Base-by-base conservation (phyloP, 148 eudicot species). In the Amaranthus hypochondriacus region DNA sequence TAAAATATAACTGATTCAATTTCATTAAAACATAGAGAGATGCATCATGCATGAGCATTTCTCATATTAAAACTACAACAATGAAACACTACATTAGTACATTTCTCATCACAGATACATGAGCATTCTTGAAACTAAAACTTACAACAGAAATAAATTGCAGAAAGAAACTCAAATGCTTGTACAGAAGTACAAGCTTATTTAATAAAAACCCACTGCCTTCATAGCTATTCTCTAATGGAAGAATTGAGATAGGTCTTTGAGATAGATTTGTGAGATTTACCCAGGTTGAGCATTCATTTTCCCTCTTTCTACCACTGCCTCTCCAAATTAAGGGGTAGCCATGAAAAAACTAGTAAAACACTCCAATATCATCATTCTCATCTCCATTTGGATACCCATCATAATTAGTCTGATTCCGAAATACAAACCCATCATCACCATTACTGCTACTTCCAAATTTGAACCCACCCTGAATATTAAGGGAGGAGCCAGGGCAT, bases 391-490 rank as follows among this genome's bases (percentile, higher is more conserved):
- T 28, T 28, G 39, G 39, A 28, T 14, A 1, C 15, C 42, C 54
- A 49, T 12, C 70, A 50, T 49, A 67, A 28, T 28, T 28, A 28
- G 39, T 28, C 39, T 28, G 39, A 28, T 28, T 28, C 39, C 39
- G 39, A 28, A 28, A 28, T 28, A 28, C 39, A 28, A 28, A 5
- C 18, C 56, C 59, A 59, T 28, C 52, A 57, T 48, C 15, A 48
- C 62, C 70, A 56, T 44, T 9, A n/a, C 8, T 43, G n/a, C 50
- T 56, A 53, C 62, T 48, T 18, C 69, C 75, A 52, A 61, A 65
- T 14, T 43, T 28, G n/a, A 56, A 77, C 51, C 75, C 75, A 8
- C 66, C 75, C 4, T 59, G 57, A 48, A 6, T 50, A 7, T 64
- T 18, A 5, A 50, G n/a, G 74, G 48, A 21, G 53, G 18, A 64